Evolutionary conservation across 2,329 filamentous ascomycete genomes (phyloP).

Genomic region (Talaromyces funiculosus): DNA sequence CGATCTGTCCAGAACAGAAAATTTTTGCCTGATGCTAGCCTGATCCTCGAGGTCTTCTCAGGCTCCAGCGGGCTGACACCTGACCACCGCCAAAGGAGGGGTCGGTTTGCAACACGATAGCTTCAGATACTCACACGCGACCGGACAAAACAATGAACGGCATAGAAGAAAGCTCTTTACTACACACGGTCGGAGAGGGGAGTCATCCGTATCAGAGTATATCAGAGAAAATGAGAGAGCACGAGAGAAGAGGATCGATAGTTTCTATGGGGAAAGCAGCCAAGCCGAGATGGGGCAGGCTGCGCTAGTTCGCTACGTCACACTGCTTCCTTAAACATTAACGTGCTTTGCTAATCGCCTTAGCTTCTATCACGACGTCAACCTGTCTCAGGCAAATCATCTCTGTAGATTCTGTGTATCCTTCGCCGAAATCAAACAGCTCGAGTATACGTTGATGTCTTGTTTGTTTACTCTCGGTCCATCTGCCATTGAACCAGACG

Average conservation of each 20-base stretch:
- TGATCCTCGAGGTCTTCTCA: background rate
- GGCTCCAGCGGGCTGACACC: background rate
- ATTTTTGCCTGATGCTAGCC: slow-evolving; percentile 2
- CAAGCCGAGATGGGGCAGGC: background rate
- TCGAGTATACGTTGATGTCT: background rate
- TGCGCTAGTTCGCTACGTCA: background rate
- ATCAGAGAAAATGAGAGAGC: background rate
- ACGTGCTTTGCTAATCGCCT: background rate
- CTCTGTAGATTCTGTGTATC: background rate
- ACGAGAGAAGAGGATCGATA: background rate
- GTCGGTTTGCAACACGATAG: background rate
- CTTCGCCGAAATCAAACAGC: background rate
- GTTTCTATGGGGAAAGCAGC: background rate
- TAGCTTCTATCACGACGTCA: background rate
- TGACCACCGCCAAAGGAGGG: slow-evolving; percentile 3
- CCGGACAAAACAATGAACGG: background rate
- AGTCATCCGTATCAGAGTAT: background rate
- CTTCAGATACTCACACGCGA: background rate
- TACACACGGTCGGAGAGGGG: background rate
- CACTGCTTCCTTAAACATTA: background rate
- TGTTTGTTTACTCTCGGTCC: background rate
- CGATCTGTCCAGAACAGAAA: background rate
- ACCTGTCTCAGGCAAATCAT: background rate
- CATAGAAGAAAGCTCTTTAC: too few species aligned
- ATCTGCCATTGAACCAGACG: background rate